A percentile compares a stretch with the other conserved stretches of the same genome.
Conservation (phyloP, 2,329 filamentous ascomycete species). For the Xylaria sp. region DNA sequence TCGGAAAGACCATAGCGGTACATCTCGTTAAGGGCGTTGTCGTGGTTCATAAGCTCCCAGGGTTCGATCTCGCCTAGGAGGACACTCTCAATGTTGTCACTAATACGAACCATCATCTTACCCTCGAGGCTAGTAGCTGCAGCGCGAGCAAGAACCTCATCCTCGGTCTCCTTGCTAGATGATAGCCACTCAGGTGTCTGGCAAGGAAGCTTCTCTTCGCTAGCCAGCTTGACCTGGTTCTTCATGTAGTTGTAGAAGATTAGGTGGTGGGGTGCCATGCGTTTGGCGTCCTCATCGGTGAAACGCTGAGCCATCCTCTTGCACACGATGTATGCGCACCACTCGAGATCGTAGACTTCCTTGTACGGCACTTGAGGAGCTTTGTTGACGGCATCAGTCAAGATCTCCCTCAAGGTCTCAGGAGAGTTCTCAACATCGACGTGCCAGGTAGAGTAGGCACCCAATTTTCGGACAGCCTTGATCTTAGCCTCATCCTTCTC, state of each 20-base stretch:
- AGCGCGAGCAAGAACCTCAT: slow-evolving; percentile 44
- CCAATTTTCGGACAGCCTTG: slow-evolving; percentile 43
- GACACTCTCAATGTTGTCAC: slow-evolving; percentile 46
- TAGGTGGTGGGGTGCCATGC: slow-evolving; percentile 44
- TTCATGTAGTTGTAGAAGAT: slow-evolving; percentile 49
- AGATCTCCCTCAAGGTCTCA: slow-evolving; percentile 38
- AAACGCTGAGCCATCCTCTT: slow-evolving; percentile 46
- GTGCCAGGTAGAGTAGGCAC: slow-evolving; percentile 45
- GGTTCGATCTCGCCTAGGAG: slow-evolving; percentile 46
- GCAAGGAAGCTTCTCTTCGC: slow-evolving; percentile 43
- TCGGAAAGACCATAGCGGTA: slow-evolving; percentile 48
- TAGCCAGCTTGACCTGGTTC: slow-evolving; percentile 43
- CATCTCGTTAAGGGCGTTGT: slow-evolving; percentile 48
- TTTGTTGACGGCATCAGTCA: slow-evolving; percentile 39
- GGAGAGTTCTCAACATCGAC: slow-evolving; percentile 47
- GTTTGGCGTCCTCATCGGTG: slow-evolving; percentile 41
- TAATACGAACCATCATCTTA: slow-evolving; percentile 48
- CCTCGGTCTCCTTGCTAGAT: slow-evolving; percentile 41
- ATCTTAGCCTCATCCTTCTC: slow-evolving; percentile 43
- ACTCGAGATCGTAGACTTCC: slow-evolving; percentile 45
- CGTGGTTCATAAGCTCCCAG: slow-evolving; percentile 49
- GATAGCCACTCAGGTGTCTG: slow-evolving; percentile 45
- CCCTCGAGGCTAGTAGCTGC: slow-evolving; percentile 45
- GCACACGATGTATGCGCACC: slow-evolving; percentile 48
- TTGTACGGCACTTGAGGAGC: slow-evolving; percentile 44